These are phyloP conservation scores for Pleurotus citrinopileatus DNA, from an alignment of 768 basidiomycete genomes.

Conservation along the genomic window DNA sequence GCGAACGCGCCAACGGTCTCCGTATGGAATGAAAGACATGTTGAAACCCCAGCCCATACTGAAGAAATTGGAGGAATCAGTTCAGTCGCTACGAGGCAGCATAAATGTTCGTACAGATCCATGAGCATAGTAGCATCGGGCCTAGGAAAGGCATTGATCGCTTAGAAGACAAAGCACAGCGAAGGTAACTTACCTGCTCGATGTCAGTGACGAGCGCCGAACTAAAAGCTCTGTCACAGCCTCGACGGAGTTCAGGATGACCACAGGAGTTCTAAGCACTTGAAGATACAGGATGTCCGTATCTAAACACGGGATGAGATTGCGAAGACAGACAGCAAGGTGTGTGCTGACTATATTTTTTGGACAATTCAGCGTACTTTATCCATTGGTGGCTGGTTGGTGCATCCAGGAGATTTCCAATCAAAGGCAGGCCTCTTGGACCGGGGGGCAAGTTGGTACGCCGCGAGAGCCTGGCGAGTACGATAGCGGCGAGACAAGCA, in stretches of 20 bases:
- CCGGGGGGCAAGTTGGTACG: too few species aligned
- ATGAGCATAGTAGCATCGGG: background rate
- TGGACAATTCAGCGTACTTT: constrained; percentile 18
- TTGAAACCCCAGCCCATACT: constrained; percentile 33
- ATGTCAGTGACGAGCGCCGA: background rate
- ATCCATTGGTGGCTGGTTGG: constrained; percentile 18
- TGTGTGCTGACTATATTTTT: too few species aligned
- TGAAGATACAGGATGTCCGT: background rate
- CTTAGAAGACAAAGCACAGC: background rate
- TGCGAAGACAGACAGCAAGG: too few species aligned
- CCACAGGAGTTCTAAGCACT: background rate
- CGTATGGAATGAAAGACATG: constrained; percentile 24
- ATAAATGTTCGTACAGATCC: background rate
- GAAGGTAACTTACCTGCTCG: background rate
- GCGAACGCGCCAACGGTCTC: constrained; percentile 25
- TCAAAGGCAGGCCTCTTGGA: constrained; percentile 20
- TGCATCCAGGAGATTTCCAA: constrained; percentile 22
- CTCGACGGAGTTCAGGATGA: background rate
- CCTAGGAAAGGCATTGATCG: background rate
- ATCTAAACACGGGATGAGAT: too few species aligned
- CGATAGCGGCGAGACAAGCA: too few species aligned
- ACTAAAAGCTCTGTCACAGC: background rate
- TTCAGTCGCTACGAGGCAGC: background rate
- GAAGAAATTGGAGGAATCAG: background rate
- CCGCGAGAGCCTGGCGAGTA: too few species aligned